Base-by-base conservation (phyloP, 2,329 filamentous ascomycete species). In the Fusarium nelsonii region DNA sequence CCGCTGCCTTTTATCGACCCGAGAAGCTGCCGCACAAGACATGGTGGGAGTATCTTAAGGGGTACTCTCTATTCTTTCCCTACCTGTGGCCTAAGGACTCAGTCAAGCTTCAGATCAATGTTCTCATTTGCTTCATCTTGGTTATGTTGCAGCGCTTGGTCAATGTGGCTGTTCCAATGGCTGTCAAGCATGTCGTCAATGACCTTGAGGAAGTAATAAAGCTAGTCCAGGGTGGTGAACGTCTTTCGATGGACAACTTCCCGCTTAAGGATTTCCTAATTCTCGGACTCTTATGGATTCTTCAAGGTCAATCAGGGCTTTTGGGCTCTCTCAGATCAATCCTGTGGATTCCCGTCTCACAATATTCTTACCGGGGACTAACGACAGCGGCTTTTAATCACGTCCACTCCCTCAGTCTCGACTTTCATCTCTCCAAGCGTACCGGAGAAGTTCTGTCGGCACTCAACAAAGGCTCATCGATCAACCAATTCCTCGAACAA, bases 321-420 rank as follows among this genome's bases (percentile, higher is more conserved):
- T 86, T 99, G 34, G 94, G 94, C 9, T 95, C 93, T 3, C 75
- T 92, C 34, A 88, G 96, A 68, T 91, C 93, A 23, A 89, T 93
- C 36, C 84, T 99, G 34, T 99, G 96, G 96, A 96, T 99, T 51
- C 95, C 96, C 0, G 94, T 99, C 59, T 93, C 94, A 36, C 96
- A 99, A 78, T 97, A 98, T 79, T 97, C 95, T 1, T 99, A 97
- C 80, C 91, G 93, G 75, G 93, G 96, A 69, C 86, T 99, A 61
- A 97, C 94, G 8, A 96, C 96, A 3, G 94, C 96, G 16, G 93
- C 95, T 12, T 99, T 99, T 77, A 95, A 98, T 81, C 96, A 99
- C 78, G 96, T 99, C 23, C 96, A 99, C 79, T 91, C 91, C 51
- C 88, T 99, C 34, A 97, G 94, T 78, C 86, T 98, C 70, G 96